A percentile compares a stretch with the other conserved stretches of the same genome.
Evolutionary conservation across 176 grass and related monocot genomes (phyloP).

Genomic region (Aegilops bicornis): DNA sequence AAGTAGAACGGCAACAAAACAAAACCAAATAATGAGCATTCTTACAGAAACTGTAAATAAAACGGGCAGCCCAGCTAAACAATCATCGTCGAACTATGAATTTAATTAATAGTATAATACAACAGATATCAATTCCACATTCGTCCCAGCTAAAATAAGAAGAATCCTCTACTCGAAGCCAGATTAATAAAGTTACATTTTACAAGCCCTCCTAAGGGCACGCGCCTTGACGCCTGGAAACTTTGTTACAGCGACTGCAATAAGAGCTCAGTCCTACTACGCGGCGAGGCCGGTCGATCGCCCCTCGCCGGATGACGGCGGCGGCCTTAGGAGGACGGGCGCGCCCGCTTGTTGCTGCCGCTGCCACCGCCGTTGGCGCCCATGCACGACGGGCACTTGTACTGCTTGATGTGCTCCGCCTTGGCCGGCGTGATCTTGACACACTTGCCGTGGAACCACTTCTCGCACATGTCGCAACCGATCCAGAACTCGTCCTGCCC

Average conservation of each 20-base stretch:
- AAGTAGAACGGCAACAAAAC: background rate
- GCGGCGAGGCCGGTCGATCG: background rate
- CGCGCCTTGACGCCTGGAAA: background rate
- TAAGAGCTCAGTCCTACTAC: constrained; percentile 21
- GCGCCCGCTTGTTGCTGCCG: constrained; percentile 60
- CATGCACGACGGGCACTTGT: constrained; percentile 90
- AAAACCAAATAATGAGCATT: background rate
- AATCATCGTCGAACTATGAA: background rate
- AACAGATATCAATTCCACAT: background rate
- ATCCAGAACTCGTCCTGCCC: constrained; percentile 97
- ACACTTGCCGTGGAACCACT: constrained; percentile 96
- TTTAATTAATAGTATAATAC: background rate
- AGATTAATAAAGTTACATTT: constrained; percentile 25
- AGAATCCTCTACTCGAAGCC: constrained; percentile 17
- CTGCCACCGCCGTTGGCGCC: constrained; percentile 34
- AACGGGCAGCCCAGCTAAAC: background rate
- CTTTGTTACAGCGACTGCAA: constrained; percentile 9
- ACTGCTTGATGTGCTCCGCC: constrained; percentile 98
- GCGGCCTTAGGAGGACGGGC: constrained; percentile 46
- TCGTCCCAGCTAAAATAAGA: background rate
- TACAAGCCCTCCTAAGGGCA: constrained; percentile 10
- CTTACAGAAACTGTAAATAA: background rate
- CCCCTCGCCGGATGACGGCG: background rate
- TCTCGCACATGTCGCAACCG: constrained; percentile 95
- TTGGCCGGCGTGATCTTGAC: constrained; percentile 94